Percentiles rank a stretch among this genome's conserved stretches.
Evolutionary conservation across 164 flowering plant species (phyloP).

Genomic region (Kingdonia uniflora): DNA sequence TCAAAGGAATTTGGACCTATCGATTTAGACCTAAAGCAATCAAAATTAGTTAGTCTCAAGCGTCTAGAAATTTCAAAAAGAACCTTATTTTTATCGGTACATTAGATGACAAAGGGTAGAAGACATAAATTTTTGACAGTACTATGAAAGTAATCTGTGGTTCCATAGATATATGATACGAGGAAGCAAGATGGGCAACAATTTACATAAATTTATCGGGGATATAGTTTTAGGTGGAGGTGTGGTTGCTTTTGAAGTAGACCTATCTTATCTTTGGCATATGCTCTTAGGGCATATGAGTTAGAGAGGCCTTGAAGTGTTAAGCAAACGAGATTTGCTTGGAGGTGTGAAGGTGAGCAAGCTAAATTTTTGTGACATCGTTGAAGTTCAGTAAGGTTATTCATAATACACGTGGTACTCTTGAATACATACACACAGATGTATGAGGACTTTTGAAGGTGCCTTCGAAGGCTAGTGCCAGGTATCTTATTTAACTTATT

Average conservation of each 20-base stretch:
- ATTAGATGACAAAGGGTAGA: background rate
- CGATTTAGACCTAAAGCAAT: too few relatives aligned
- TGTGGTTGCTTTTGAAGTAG: too few relatives aligned
- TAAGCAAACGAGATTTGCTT: too few relatives aligned
- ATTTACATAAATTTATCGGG: background rate
- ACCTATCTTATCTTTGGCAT: background rate
- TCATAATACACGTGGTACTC: background rate
- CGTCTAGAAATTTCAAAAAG: too few relatives aligned
- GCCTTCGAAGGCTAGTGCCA: background rate
- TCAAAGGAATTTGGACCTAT: too few relatives aligned
- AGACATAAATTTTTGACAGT: background rate
- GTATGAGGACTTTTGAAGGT: background rate
- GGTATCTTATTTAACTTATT: background rate
- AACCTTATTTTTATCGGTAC: background rate
- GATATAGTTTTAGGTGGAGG: background rate
- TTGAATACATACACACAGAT: too few relatives aligned
- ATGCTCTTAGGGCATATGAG: background rate
- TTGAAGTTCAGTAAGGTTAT: background rate
- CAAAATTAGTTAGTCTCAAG: too few relatives aligned
- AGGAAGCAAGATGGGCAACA: too few relatives aligned
- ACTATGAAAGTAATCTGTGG: background rate
- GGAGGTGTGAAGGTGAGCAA: too few relatives aligned
- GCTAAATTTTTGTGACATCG: background rate
- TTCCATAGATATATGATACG: background rate
- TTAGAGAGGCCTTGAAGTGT: background rate